phyloP scores from a whole-genome alignment of 352 stramenopile genomes.

The Pythium sukuiense region DNA sequence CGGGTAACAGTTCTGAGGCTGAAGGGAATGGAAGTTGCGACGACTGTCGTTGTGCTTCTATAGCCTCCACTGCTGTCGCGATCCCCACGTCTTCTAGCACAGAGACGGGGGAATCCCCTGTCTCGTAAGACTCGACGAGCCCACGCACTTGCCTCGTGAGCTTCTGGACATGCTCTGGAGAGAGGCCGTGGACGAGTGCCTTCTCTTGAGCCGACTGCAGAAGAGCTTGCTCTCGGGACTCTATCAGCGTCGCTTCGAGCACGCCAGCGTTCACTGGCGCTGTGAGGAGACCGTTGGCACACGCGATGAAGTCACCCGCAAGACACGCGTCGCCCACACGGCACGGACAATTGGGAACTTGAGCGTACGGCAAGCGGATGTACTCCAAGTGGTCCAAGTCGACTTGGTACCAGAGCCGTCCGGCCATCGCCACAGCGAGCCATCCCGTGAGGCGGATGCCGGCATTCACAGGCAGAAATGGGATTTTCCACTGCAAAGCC shows the following conservation, averaged over 20 bases:
- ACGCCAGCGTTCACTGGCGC: conserved; percentile 12
- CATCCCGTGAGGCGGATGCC: conserved; percentile 34
- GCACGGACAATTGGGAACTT: conserved; percentile 43
- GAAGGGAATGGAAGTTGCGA: conserved; percentile 1
- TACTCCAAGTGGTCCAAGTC: conserved; percentile 33
- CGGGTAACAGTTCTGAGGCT: conserved; percentile 24
- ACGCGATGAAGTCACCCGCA: conserved; percentile 45
- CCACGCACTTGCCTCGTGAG: conserved; percentile 2
- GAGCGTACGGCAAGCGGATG: conserved; percentile 38
- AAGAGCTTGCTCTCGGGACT: neutral
- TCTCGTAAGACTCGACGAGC: conserved; percentile 4
- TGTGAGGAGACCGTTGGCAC: conserved; percentile 37
- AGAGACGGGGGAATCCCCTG: neutral
- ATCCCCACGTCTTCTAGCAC: conserved; percentile 13
- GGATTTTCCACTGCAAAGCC: conserved; percentile 36
- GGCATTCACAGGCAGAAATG: conserved; percentile 46
- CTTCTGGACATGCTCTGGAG: neutral
- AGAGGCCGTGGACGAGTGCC: conserved; percentile 14
- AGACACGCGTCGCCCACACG: conserved; percentile 50
- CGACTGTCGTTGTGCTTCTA: neutral
- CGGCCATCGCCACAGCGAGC: conserved; percentile 47
- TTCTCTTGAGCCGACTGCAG: neutral
- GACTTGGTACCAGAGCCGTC: conserved; percentile 60
- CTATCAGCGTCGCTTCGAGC: neutral
- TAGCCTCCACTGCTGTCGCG: neutral